Percentiles rank a stretch among this genome's conserved stretches.
These are phyloP conservation scores for Cordyceps cateniannulata DNA, from an alignment of 2,329 filamentous ascomycete genomes.

Conservation along the genomic window DNA sequence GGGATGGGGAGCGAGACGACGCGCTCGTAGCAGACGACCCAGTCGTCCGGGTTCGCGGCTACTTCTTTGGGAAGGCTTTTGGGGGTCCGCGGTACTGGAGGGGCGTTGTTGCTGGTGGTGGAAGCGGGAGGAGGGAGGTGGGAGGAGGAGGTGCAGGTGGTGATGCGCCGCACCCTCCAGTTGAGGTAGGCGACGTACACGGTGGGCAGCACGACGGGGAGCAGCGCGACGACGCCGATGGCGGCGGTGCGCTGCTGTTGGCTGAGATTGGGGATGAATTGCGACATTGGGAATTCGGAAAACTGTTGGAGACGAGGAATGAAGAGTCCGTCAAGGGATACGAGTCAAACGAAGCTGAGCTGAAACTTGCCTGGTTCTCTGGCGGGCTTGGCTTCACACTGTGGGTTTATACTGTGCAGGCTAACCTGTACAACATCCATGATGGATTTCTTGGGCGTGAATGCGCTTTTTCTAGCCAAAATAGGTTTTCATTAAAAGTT, in stretches of 20 bases:
- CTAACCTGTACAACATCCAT: neutral
- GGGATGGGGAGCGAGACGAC: constrained; percentile 21
- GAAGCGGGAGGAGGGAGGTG: neutral
- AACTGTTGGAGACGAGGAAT: neutral
- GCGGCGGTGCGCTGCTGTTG: neutral
- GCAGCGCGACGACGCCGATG: neutral
- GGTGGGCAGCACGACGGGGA: constrained; percentile 13
- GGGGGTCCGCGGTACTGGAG: neutral
- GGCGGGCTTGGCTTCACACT: neutral
- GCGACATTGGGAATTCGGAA: neutral
- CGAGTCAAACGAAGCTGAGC: neutral
- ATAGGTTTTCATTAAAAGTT: too few relatives aligned
- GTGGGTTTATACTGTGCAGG: neutral
- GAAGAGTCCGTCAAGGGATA: neutral
- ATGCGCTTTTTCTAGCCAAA: too few relatives aligned
- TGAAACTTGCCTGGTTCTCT: neutral
- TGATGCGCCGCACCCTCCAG: constrained; percentile 11
- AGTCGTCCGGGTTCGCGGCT: constrained; percentile 16
- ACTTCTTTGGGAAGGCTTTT: constrained; percentile 19
- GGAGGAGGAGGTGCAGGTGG: constrained; percentile 5
- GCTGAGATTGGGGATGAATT: neutral
- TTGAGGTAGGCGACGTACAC: constrained; percentile 15
- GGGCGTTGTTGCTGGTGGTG: too few relatives aligned
- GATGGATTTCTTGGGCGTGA: too few relatives aligned
- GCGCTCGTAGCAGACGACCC: constrained; percentile 24